Conservation (phyloP, 192 early-diverging fungal genomes). For the Umbelopsis isabellina region DNA sequence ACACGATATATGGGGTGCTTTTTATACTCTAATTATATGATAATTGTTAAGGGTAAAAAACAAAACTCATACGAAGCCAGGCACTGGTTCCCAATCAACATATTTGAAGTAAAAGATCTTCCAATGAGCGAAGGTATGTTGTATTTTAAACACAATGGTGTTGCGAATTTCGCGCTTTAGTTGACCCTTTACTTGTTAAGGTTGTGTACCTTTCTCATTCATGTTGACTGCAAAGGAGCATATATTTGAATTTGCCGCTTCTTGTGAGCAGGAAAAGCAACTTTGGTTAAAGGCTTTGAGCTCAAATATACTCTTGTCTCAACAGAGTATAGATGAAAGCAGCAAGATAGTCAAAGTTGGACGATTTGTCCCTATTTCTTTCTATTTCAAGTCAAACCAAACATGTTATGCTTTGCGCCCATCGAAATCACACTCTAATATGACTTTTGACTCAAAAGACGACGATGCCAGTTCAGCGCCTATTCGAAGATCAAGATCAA, state of each 20-base stretch:
- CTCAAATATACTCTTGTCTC: neutral
- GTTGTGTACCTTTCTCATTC: neutral
- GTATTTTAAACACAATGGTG: no score
- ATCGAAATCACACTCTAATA: conserved; percentile 9
- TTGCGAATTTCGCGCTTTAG: neutral
- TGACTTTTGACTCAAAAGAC: neutral
- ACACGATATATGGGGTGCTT: conserved; percentile 63
- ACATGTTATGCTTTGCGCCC: neutral
- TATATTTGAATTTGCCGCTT: neutral
- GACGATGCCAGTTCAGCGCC: neutral
- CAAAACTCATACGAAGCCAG: conserved; percentile 54
- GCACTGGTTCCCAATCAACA: conserved; percentile 69
- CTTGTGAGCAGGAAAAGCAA: conserved; percentile 10
- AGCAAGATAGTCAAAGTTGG: neutral
- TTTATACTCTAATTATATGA: conserved; percentile 60
- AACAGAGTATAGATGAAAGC: conserved; percentile 1
- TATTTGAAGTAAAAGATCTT: conserved; percentile 60
- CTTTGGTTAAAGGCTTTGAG: neutral
- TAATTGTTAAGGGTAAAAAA: conserved; percentile 60
- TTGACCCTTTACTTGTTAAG: neutral
- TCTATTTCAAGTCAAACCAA: conserved; percentile 5
- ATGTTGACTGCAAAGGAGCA: neutral
- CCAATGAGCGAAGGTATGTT: conserved; percentile 32
- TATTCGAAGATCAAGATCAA: conserved; percentile 10
- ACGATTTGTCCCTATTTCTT: neutral